Base-by-base conservation (phyloP, 2,329 filamentous ascomycete species). In the Aspergillus sclerotialis region DNA sequence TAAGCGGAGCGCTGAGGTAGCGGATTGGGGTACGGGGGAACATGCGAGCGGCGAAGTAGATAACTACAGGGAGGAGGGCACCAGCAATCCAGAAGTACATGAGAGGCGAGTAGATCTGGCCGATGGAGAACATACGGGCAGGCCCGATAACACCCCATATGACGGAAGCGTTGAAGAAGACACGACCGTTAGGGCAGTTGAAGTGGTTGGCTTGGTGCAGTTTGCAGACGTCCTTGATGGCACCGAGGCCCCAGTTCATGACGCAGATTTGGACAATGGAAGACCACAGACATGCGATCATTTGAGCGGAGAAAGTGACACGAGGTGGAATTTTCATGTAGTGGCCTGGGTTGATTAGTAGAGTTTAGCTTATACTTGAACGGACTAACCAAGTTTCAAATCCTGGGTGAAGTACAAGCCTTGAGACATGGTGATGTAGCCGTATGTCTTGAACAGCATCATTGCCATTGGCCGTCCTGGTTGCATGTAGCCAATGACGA, bases 381-480 rank as follows among this genome's bases (percentile, higher is more conserved):
- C 43, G 13, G 28, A 8, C 15, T 17, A 10, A 55, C 53, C 79
- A 2, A 81, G 68, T 55, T 82, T 82, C 47, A 82, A 67, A 45
- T 82, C 79, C 53, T 79, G 75, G 4, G 70, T 66, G 54, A 82
- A 82, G 54, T 74, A 78, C 32, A 82, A 64, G 0, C 75, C 79
- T 54, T 82, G 76, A 11, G 68, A 68, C 76, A 82, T 81, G 60
- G 70, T 76, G 36, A 83, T 74, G 53, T 82, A 83, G 32, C 79
- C 78, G 48, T 81, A 85, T 41, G 79, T 82, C 60, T 84, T 84
- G 66, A 85, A 85, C 63, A 85, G 72, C 80, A 86, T 86, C 72
- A 84, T 80, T 30, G 80, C 80, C 40, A 85, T 67, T 2, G 82
- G 81, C 3, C 72, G 71, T 16, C 82, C 82, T 0, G 81, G 81